phyloP scores from a whole-genome alignment of 1,284 basidiomycete species.

The Austroboletus novae-zelandiae region DNA sequence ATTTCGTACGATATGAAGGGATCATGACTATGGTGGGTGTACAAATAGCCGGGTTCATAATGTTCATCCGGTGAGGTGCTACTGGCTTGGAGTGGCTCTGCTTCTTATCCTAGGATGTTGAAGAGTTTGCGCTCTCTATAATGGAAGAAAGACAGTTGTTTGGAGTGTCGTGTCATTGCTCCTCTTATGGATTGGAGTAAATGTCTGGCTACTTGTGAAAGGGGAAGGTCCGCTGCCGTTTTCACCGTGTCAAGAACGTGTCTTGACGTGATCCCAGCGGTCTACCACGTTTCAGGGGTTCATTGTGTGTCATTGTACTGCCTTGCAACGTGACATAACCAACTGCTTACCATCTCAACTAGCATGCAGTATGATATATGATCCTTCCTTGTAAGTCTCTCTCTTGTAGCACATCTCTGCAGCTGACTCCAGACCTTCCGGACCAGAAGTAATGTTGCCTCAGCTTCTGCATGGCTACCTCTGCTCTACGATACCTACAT shows the following conservation, averaged over 20 bases:
- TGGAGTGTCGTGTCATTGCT: conserved; percentile 29
- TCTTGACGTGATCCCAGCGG: conserved; percentile 14
- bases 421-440: background rate
- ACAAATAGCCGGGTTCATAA: conserved; percentile 41
- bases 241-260: background rate
- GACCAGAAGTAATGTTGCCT: conserved; percentile 26
- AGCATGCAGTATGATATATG: conserved; percentile 45
- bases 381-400: conserved; percentile 9
- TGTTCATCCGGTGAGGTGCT: conserved; percentile 42
- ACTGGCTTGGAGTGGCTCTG: background rate
- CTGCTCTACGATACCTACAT: conserved; percentile 45
- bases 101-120: background rate
- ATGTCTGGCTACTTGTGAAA: conserved; percentile 39
- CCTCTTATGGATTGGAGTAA: conserved; percentile 34
- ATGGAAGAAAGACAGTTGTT: conserved; percentile 17
- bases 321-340: background rate
- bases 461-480: conserved; percentile 46
- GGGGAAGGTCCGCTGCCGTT: conserved; percentile 19
- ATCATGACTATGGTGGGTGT: conserved; percentile 44
- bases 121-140: conserved; percentile 19
- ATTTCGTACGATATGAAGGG: conserved; percentile 40
- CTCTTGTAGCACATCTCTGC: background rate
- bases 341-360: background rate
- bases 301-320: conserved; percentile 17
- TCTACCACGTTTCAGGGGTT: conserved; percentile 5